A percentile compares a stretch with the other conserved stretches of the same genome.
phyloP scores from a whole-genome alignment of 345 rosid species.

The Brassica incana region DNA sequence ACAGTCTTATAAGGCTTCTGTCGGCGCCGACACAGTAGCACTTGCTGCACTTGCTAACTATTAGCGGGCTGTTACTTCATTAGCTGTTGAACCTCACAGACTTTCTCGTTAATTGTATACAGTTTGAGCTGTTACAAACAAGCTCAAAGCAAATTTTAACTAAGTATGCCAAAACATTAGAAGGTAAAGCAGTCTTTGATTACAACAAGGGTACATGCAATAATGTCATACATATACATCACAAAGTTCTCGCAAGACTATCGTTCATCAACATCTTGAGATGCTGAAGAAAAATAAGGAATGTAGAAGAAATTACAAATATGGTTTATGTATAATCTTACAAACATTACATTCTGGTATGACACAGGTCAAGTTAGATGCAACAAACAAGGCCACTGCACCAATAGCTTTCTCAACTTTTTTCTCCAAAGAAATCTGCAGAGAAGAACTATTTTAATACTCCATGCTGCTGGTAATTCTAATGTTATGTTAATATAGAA shows the following conservation, averaged over 20 bases:
- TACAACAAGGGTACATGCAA: not conserved
- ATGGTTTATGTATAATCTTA: not conserved
- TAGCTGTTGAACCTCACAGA: not conserved
- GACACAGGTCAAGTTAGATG: conserved; percentile 1
- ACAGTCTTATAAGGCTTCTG: not conserved
- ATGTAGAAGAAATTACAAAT: conserved; percentile 11
- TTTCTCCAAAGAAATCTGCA: conserved; percentile 23
- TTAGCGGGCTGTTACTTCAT: not conserved
- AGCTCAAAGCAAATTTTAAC: not conserved
- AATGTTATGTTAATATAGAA: not conserved
- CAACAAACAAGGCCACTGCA: conserved; percentile 14
- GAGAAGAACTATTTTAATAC: not conserved
- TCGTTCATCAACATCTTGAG: not conserved
- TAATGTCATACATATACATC: conserved; percentile 2
- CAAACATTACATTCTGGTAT: not conserved
- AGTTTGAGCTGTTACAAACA: not conserved
- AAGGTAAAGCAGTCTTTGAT: not conserved
- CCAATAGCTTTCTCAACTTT: not conserved
- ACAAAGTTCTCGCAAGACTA: conserved; percentile 11
- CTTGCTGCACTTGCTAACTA: not conserved
- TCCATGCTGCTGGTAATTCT: not conserved
- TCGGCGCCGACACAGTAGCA: conserved; percentile 29
- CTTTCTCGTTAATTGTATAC: not conserved
- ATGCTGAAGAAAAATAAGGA: not conserved
- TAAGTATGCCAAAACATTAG: not conserved